Evolutionary conservation across 2,329 filamentous ascomycete species (phyloP), one percentile per base, ranked within the genome.

Genomic region (Cylindrodendrum hubeiense): DNA sequence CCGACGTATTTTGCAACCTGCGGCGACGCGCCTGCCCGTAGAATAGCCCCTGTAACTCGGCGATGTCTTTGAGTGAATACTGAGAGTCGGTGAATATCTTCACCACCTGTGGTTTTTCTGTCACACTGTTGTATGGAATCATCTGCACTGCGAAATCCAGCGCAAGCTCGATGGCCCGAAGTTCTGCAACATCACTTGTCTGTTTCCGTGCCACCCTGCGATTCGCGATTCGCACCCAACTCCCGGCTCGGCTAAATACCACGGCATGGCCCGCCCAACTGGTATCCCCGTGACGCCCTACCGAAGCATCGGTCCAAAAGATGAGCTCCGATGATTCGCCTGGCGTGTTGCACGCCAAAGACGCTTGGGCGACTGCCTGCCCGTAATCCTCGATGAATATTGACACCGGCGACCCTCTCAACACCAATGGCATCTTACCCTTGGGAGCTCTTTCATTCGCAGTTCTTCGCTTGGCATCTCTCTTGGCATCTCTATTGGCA

Each of bases 31-130:
- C 2, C 1, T 6, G 37, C 6, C n/a, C 28, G 8, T 30, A 6
- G 37, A 5, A n/a, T 39, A n/a, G n/a, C 15, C 8, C 37, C n/a
- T 39, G 24, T n/a, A 21, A 13, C 24, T 5, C 24, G 21, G 21
- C 50, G n/a, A 56, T 44, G 2, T 24, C 17, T 19, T 7, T 19
- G 9, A 72, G 39, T 4, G 62, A 24, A 3, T 3, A 2, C 15
- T 60, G 43, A 3, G 37, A 58, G 39, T 65, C 67, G 6, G 55
- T 70, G 15, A 67, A 68, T 28, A 71, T 44, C 52, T 63, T 56
- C 17, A 72, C 55, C 1, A 59, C 37, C 10, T 41, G 50, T 10
- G 59, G 44, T 6, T 49, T 19, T 12, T 15, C 19, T 1, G 1
- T 8, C 7, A 13, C 7, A 8, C n/a, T 19, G 2, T n/a, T 39